Evolutionary conservation across 192 early-diverging fungal genomes (phyloP), one percentile per base, ranked within the genome.

Genomic region (Linnemannia exigua): DNA sequence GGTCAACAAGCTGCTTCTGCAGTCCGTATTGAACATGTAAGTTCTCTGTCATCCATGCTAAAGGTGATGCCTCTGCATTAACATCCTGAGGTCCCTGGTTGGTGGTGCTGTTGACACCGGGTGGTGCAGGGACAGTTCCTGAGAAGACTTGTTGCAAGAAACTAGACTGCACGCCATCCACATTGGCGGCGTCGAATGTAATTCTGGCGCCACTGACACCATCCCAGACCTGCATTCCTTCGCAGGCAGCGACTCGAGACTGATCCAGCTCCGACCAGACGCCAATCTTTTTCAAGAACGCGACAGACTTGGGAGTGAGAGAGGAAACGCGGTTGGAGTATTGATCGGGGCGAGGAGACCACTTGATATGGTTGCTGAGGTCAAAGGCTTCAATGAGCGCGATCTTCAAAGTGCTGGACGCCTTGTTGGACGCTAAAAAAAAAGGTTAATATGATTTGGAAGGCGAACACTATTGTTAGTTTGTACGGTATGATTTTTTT

Each of bases 41-140:
- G 77, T 97, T 99, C 85, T 99, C 97, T 25, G 97, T 90, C 89
- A 99, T 98, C 76, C 89, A 96, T 11, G 97, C 97, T 47, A 97
- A 41, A 91, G 66, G 92, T 63, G 74, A 77, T 20, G 12, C 44
- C 33, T 66, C 74, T 22, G 76, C n/a, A 36, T 58, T 69, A 20
- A 52, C 38, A n/a, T 48, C 25, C 38, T 82, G 61, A 58, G 87
- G 80, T 14, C 19, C 8, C 11, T 54, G 33, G 47, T 38, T 66
- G 7, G 22, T 66, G 71, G 35, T 47, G 58, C 58, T 52, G 68
- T 78, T 73, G 71, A 80, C 50, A 37, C 31, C 28, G 5, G 73
- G 16, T 54, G 61, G 15, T 33, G 48, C 20, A 0, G 72, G 33
- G 5, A 37, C 12, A 37, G 36, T 71, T 68, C 75, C 75, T 28